A percentile compares a stretch with the other conserved stretches of the same genome.
phyloP scores from a whole-genome alignment of 768 basidiomycete genomes.

The Pulveroboletus sp. region DNA sequence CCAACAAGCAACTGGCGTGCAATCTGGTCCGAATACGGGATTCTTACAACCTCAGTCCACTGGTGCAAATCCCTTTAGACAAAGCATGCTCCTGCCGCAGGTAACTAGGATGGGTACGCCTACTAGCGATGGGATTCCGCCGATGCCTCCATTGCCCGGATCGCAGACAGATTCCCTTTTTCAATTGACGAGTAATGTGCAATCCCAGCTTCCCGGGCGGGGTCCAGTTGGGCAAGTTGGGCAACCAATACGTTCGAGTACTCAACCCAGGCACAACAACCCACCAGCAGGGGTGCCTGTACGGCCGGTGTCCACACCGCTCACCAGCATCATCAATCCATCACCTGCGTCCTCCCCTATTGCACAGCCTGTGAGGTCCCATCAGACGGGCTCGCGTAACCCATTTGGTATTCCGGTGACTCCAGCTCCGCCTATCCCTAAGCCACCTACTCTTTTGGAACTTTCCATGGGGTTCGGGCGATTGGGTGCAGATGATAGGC shows the following conservation, averaged over 20 bases:
- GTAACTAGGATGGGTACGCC: conserved; percentile 53
- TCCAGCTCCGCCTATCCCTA: conserved; percentile 61
- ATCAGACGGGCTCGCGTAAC: conserved; percentile 92
- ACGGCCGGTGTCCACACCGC: conserved; percentile 72
- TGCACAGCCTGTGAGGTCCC: conserved; percentile 69
- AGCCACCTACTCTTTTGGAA: conserved; percentile 77
- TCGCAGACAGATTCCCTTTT: conserved; percentile 11
- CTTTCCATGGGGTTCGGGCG: conserved; percentile 51
- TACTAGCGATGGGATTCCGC: conserved; percentile 22
- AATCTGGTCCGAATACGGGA: conserved; percentile 36
- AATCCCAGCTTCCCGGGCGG: conserved; percentile 13
- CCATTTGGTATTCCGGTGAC: conserved; percentile 81
- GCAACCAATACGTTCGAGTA: conserved; percentile 5
- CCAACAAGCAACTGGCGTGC: conserved; percentile 47
- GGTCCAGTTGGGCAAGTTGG: conserved; percentile 6
- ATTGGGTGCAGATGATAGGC: conserved; percentile 21
- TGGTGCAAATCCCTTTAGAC: conserved; percentile 79
- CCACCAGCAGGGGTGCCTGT: conserved; percentile 34
- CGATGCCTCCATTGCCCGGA: conserved; percentile 7
- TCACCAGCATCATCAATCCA: conserved; percentile 37
- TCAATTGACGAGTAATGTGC: conserved; percentile 7
- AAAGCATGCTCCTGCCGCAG: conserved; percentile 66
- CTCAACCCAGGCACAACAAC: conserved; percentile 4
- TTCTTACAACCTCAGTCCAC: conserved; percentile 54
- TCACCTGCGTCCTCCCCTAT: conserved; percentile 38